Conservation (phyloP, 805 yeast species). For the Saturnispora zaruensis region DNA sequence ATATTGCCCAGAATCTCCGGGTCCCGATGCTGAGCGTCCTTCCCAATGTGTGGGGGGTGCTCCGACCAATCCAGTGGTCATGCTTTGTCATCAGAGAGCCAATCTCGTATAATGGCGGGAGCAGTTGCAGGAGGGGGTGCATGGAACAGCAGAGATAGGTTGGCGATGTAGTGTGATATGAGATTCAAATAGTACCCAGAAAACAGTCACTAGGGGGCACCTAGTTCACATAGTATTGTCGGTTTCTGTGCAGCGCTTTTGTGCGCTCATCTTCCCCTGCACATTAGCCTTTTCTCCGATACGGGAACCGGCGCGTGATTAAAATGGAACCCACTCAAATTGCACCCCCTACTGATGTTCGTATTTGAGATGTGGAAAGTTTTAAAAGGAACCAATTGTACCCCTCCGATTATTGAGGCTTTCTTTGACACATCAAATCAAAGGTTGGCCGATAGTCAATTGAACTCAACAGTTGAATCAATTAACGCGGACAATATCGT, state of each 20-base stretch:
- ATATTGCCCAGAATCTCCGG: neutral
- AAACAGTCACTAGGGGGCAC: too few relatives aligned
- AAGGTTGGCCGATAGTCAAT: neutral
- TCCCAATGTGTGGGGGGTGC: neutral
- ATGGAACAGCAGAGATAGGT: too few relatives aligned
- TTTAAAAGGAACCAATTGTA: neutral
- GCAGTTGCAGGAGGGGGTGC: constrained; percentile 9
- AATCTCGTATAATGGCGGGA: neutral
- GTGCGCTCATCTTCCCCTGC: neutral
- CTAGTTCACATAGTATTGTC: too few relatives aligned
- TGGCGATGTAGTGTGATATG: too few relatives aligned
- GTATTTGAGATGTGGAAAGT: neutral
- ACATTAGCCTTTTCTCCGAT: neutral
- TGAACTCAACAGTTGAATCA: neutral
- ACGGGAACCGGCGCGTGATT: constrained; percentile 2
- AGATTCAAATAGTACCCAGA: too few relatives aligned
- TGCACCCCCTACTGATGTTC: neutral
- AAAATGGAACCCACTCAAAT: neutral
- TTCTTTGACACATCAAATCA: neutral
- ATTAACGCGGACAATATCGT: neutral
- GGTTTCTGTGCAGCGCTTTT: too few relatives aligned
- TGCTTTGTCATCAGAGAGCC: neutral
- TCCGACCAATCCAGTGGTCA: neutral
- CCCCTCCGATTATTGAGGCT: neutral
- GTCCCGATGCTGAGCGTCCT: neutral